Percentiles rank a stretch among this genome's conserved stretches.
phyloP scores from a whole-genome alignment of 345 rosid species.

The Pugionium cornutum region DNA sequence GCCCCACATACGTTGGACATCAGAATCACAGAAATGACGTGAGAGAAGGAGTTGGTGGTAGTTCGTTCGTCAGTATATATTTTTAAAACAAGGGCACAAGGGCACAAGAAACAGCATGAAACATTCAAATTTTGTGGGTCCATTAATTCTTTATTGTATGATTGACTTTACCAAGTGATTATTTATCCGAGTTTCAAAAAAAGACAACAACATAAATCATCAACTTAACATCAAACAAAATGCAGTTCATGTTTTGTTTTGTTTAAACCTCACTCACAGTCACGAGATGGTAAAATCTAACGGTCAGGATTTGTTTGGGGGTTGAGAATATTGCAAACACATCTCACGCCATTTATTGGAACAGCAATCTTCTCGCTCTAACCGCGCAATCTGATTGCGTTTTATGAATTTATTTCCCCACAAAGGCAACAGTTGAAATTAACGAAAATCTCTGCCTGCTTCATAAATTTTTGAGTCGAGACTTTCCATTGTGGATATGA shows the following conservation, averaged over 20 bases:
- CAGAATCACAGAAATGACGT: slow-evolving; percentile 19
- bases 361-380: slow-evolving; percentile 3
- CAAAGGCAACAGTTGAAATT: background rate
- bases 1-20: background rate
- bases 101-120: slow-evolving; percentile 29
- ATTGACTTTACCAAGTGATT: background rate
- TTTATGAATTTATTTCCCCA: background rate
- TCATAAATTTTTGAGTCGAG: slow-evolving; percentile 8
- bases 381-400: slow-evolving; percentile 7
- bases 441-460: background rate
- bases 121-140: slow-evolving; percentile 18
- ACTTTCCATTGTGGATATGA: slow-evolving; percentile 19
- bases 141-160: background rate
- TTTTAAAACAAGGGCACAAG: background rate
- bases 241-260: too few species aligned
- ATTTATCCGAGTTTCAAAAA: background rate
- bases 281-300: slow-evolving; percentile 8
- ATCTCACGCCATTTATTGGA: slow-evolving; percentile 25
- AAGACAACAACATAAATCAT: too few species aligned
- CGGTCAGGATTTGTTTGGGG: slow-evolving; percentile 5
- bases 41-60: slow-evolving; percentile 19
- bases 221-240: too few species aligned
- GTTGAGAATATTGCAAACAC: slow-evolving; percentile 3
- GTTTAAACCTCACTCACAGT: background rate
- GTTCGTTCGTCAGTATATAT: slow-evolving; percentile 18